A percentile compares a stretch with the other conserved stretches of the same genome.
phyloP scores from a whole-genome alignment of 1,284 basidiomycete species.

The Trametes versicolor region DNA sequence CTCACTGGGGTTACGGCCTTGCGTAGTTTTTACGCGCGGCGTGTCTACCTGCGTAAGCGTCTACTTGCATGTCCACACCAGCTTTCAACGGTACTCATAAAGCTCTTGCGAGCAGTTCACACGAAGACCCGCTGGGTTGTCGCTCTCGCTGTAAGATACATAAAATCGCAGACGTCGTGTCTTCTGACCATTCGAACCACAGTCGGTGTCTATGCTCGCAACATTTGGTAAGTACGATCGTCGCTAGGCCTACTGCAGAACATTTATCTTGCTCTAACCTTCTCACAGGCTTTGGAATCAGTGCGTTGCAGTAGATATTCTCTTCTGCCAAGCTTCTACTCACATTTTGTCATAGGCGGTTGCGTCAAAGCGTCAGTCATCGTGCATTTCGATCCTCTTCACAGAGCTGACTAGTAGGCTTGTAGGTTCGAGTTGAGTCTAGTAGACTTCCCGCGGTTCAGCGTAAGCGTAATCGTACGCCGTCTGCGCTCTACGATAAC shows the following conservation, averaged over 20 bases:
- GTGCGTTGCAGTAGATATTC: neutral
- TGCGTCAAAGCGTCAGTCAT: conserved; percentile 10
- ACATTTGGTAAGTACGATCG: conserved; percentile 4
- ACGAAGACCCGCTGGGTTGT: conserved; percentile 15
- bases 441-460: conserved; percentile 8
- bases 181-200: neutral
- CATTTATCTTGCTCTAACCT: neutral
- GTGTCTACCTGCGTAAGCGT: conserved; percentile 9
- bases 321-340: neutral
- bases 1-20: neutral
- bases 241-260: no score
- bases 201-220: conserved; percentile 5
- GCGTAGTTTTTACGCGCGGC: conserved; percentile 14
- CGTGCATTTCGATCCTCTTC: neutral
- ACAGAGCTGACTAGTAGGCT: no score
- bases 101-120: neutral
- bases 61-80: neutral
- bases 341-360: neutral
- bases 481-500: neutral
- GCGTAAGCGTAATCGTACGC: neutral
- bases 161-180: neutral
- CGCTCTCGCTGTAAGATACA: conserved; percentile 3
- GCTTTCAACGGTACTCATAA: neutral
- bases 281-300: conserved; percentile 9
- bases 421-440: conserved; percentile 8